These are phyloP conservation scores for Arthrobotrys megalospora DNA, from an alignment of 2,329 filamentous ascomycete species.

Conservation along the genomic window DNA sequence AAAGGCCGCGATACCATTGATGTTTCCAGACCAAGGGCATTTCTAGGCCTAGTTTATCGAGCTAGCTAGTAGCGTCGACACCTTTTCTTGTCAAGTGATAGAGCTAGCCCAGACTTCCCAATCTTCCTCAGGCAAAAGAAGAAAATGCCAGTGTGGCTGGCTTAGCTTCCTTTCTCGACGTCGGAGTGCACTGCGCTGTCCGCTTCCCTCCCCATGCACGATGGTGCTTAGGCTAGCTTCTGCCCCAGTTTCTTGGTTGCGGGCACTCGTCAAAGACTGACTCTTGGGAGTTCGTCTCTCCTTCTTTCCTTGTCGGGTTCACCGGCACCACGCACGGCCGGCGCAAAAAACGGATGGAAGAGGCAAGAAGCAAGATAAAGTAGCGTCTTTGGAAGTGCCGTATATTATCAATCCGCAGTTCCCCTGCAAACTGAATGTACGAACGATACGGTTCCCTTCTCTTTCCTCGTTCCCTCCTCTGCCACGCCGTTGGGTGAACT, in stretches of 20 bases:
- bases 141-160: conserved; percentile 58
- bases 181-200: conserved; percentile 61
- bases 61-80: conserved; percentile 55
- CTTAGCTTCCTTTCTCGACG: conserved; percentile 57
- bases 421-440: conserved; percentile 23
- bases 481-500: conserved; percentile 58
- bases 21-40: conserved; percentile 55
- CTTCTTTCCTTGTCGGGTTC: conserved; percentile 56
- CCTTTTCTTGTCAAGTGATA: conserved; percentile 59
- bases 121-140: conserved; percentile 48
- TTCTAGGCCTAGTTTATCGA: conserved; percentile 42
- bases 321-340: conserved; percentile 54
- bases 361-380: conserved; percentile 46
- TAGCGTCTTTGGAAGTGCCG: conserved; percentile 22
- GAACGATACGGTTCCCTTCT: conserved; percentile 25
- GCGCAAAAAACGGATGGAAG: conserved; percentile 36
- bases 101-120: conserved; percentile 48
- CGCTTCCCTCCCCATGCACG: conserved; percentile 40
- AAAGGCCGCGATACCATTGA: conserved; percentile 52
- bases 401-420: conserved; percentile 53
- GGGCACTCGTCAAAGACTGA: conserved; percentile 41
- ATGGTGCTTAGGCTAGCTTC: conserved; percentile 39
- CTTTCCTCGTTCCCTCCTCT: conserved; percentile 31
- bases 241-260: conserved; percentile 61
- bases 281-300: conserved; percentile 54